These are phyloP conservation scores for Thraustotheca clavata DNA, from an alignment of 352 stramenopile species.

Conservation along the genomic window DNA sequence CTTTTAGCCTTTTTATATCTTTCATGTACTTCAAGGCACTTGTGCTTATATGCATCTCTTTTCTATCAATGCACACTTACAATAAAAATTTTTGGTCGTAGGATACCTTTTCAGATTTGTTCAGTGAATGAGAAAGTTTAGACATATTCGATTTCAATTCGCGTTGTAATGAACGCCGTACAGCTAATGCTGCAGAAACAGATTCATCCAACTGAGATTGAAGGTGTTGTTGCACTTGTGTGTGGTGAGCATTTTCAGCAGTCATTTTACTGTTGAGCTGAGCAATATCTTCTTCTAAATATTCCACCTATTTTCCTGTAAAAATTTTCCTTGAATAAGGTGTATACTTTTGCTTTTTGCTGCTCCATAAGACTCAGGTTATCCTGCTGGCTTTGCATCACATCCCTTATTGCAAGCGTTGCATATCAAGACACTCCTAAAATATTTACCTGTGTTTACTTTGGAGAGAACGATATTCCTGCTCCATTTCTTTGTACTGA, in stretches of 20 bases:
- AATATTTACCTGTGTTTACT: conserved; percentile 46
- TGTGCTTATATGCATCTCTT: conserved; percentile 71
- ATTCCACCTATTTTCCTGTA: conserved; percentile 41
- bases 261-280: conserved; percentile 44
- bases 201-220: conserved; percentile 10
- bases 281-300: conserved; percentile 52
- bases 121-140: conserved; percentile 53
- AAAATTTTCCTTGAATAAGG: neutral
- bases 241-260: conserved; percentile 50
- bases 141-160: conserved; percentile 43
- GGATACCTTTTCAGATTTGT: conserved; percentile 50
- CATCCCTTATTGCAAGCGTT: conserved; percentile 27
- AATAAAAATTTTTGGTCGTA: neutral
- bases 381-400: conserved; percentile 63
- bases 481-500: conserved; percentile 73
- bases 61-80: conserved; percentile 31
- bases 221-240: neutral
- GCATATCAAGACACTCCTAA: neutral
- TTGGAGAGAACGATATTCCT: conserved; percentile 65
- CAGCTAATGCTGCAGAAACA: neutral
- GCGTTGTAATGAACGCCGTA: conserved; percentile 31
- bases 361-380: conserved; percentile 59
- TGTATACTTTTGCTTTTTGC: conserved; percentile 43
- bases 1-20: conserved; percentile 46
- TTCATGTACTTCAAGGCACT: conserved; percentile 72